phyloP scores from a whole-genome alignment of 2,329 filamentous ascomycete species.

The Eutypa lata region DNA sequence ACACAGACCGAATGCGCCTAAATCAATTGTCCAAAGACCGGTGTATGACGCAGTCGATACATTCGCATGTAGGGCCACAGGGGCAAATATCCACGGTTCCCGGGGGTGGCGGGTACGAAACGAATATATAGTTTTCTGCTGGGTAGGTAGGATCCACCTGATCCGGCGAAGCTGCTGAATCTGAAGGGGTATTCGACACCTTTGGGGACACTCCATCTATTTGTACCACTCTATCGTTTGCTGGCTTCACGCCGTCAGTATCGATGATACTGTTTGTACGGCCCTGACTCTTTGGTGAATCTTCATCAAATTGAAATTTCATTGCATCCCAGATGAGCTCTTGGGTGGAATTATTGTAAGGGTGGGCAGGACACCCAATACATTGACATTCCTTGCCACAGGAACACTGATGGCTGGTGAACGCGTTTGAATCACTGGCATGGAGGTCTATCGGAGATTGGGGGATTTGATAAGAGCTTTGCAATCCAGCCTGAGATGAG shows the following conservation, averaged over 20 bases:
- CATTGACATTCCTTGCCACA: slow-evolving; percentile 2
- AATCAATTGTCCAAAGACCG: neutral
- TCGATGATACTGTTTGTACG: neutral
- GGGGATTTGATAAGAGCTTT: slow-evolving; percentile 7
- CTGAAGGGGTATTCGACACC: neutral
- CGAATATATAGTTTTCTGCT: neutral
- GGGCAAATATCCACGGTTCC: neutral
- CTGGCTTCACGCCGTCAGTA: neutral
- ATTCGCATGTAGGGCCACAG: neutral
- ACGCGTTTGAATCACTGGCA: neutral
- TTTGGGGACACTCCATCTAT: neutral
- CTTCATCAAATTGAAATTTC: neutral
- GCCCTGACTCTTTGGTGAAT: neutral
- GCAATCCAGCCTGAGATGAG: slow-evolving; percentile 32
- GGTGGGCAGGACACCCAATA: slow-evolving; percentile 2
- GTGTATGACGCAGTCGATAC: neutral
- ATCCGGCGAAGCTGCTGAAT: neutral
- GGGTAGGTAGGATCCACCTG: neutral
- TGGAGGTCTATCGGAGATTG: neutral
- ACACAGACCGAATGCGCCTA: neutral
- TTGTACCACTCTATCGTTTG: neutral
- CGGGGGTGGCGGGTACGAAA: neutral
- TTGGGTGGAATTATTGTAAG: slow-evolving; percentile 1
- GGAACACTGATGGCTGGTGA: slow-evolving; percentile 1
- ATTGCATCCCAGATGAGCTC: neutral